Percentiles rank a stretch among this genome's conserved stretches.
phyloP scores from a whole-genome alignment of 768 basidiomycete genomes.

The Tylopilus sp. region DNA sequence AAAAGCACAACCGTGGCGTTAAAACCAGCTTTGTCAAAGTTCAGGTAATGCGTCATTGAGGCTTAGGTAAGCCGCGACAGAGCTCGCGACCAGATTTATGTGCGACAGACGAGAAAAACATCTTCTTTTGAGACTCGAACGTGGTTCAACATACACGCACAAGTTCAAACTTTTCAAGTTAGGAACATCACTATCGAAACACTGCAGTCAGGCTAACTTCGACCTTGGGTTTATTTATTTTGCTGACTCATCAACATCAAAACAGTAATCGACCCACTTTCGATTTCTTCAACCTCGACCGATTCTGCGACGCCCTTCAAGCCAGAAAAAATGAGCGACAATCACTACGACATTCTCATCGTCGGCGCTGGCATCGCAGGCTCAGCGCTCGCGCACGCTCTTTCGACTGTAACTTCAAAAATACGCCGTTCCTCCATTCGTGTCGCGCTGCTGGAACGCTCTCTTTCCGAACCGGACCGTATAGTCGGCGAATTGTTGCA shows the following conservation, averaged over 20 bases:
- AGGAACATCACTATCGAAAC: not conserved
- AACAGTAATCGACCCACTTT: not conserved
- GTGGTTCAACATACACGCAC: no score
- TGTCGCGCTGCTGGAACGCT: constrained; percentile 86
- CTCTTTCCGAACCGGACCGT: constrained; percentile 88
- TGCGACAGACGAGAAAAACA: not conserved
- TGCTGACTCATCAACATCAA: constrained; percentile 17
- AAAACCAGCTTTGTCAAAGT: no score
- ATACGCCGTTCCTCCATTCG: constrained; percentile 54
- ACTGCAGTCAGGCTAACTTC: no score
- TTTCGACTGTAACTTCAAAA: constrained; percentile 52
- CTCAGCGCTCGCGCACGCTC: constrained; percentile 79
- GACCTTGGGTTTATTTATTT: no score
- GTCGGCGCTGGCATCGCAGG: constrained; percentile 94
- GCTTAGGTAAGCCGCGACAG: not conserved
- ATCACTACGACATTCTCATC: constrained; percentile 73
- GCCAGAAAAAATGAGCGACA: constrained; percentile 7
- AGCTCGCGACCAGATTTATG: no score
- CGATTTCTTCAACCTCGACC: not conserved
- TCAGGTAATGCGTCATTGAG: no score
- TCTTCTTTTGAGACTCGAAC: no score
- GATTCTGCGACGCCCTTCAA: not conserved
- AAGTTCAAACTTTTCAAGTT: no score
- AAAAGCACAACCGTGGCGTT: no score
- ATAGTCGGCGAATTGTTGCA: constrained; percentile 98